Base-by-base conservation (phyloP, 1,284 basidiomycete genomes). In the Puccinia horiana region DNA sequence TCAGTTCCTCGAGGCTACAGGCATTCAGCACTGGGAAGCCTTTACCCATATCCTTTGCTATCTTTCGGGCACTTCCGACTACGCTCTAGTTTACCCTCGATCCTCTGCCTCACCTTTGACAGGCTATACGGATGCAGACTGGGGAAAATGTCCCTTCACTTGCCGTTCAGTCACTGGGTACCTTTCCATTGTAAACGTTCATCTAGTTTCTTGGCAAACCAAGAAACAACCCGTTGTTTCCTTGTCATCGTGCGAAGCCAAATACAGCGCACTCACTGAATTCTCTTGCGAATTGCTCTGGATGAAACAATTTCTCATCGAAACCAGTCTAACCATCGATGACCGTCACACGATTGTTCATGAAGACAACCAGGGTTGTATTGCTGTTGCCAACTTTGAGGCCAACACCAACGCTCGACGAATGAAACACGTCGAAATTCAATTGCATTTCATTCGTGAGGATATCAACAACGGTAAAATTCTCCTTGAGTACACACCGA, bases 181-280 rank as follows among this genome's bases (percentile, higher is more conserved):
- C 40, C 35, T 70, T 20, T 6, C 40, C 8, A 8, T 47, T 8
- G 11, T 70, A 6, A 40, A 70, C 12, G 23, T 26, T 37, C 29
- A 47, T 32, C 40, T 70, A 4, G 23, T 70, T 8, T 4, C 14
- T 47, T 70, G 67, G 67, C 29, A 70, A 44, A 70, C 35, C 23
- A 70, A 47, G n/a, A 70, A 70, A 32, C 67, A 70, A 70, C 67
- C 67, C 4, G 40, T 40, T 47, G 67, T 70, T 32, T 70, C 67
- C 11, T 12, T 70, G 4, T 70, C 67, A 9, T 37, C 67, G 6
- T 26, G 29, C 32, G 67, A 70, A 47, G 67, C 67, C 4, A 37
- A 70, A 40, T 70, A 70, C 40, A 14, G n/a, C 11, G 67, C 35
- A 16, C 12, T 70, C 6, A 42, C n/a, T 26, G 67, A 70, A 6